These are phyloP conservation scores for Eutypa lata DNA, from an alignment of 2,329 filamentous ascomycete species.

Conservation along the genomic window DNA sequence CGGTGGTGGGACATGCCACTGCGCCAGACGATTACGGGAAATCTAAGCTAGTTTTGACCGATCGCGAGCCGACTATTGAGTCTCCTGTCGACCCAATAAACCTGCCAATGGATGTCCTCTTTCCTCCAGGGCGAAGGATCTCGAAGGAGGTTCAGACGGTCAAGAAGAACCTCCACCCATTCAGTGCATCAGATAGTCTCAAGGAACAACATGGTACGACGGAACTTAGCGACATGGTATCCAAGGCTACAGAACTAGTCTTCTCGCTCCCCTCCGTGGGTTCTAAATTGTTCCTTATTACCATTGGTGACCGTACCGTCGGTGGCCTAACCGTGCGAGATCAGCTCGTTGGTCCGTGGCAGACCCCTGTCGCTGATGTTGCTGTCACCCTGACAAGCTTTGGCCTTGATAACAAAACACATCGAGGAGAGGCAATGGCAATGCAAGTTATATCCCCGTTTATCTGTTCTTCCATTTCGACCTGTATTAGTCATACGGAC, in stretches of 20 bases:
- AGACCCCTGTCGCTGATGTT: conserved; percentile 89
- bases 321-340: conserved; percentile 86
- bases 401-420: conserved; percentile 60
- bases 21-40: conserved; percentile 59
- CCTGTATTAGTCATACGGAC: too few relatives aligned
- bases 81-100: conserved; percentile 24
- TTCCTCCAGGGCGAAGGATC: conserved; percentile 25
- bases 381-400: conserved; percentile 87
- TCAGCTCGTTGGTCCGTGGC: conserved; percentile 96
- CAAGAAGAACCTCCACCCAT: conserved; percentile 4
- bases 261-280: conserved; percentile 84
- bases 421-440: conserved; percentile 93
- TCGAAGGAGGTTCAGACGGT: conserved; percentile 9
- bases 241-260: conserved; percentile 74
- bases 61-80: conserved; percentile 22
- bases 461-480: background rate
- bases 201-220: background rate
- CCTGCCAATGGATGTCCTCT: conserved; percentile 27
- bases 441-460: conserved; percentile 37
- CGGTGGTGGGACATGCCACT: conserved; percentile 78
- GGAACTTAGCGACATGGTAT: conserved; percentile 41
- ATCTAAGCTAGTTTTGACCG: conserved; percentile 66
- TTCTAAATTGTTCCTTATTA: conserved; percentile 97
- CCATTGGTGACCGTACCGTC: conserved; percentile 89
- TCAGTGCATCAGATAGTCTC: background rate